Evolutionary conservation across 306 rosid species (phyloP), one percentile per base, ranked within the genome.

Genomic region (Citrullus amarus): DNA sequence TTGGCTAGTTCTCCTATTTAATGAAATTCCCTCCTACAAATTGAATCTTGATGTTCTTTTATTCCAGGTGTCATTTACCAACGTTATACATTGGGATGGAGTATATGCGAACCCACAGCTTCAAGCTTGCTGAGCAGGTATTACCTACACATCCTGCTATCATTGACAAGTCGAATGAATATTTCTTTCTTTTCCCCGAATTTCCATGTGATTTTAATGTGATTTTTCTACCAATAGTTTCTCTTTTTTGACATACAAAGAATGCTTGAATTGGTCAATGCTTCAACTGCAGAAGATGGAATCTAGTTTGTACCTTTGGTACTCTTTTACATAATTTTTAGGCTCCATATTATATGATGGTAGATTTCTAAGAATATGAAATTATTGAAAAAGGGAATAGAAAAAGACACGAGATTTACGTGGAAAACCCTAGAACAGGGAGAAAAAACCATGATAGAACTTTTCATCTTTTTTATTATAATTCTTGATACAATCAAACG

Each of bases 21-120:
- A 88, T 82, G 74, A 75, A 65, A 79, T 79, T 82, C 72, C 76
- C 78, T 85, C 86, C 87, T 63, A 85, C 87, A 85, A 89, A 88
- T 82, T 90, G 87, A 85, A 80, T 89, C 88, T 80, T 92, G 81
- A 84, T 85, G 80, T 90, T 90, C 87, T 88, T 85, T 89, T 90
- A 78, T 91, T 92, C 91, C 91, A 95, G 99, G 93, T 95, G 99
- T 82, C 99, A 95, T 87, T 88, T 95, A 80, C 96, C 99, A 85
- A 87, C 97, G 77, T 86, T 95, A 84, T 91, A 95, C 87, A 95
- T 95, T 84, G 99, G 99, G 80, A 95, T 95, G 99, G 99, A 92
- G 85, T 95, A 96, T 88, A 90, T 95, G 99, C 90, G 99, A 70
- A 95, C 99, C 44, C 97, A 91, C 89, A 95, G 97, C 81, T 92